Evolutionary conservation across 371 early-diverging fungal species (phyloP), one percentile per base, ranked within the genome.

Genomic region (Saksenaea vasiformis): DNA sequence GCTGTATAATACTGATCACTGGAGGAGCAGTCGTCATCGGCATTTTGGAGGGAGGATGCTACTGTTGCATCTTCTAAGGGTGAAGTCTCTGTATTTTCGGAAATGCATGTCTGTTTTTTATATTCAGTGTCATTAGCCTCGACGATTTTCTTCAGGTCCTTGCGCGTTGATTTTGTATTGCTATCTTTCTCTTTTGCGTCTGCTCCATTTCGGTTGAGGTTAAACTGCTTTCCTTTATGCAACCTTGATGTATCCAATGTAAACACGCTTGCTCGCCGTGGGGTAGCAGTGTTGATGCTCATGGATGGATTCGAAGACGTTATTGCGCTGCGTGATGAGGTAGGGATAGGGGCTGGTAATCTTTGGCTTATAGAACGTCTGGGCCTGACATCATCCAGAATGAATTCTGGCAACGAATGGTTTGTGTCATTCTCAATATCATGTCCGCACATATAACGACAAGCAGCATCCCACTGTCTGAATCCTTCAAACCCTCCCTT

Each of bases 401-500:
- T 22, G 11, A 22, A 22, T 9, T 0, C 51, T 17, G 24, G 51
- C 2, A 26, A 19, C 2, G 19, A 10, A 10, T 47, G 9, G 51
- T 4, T 22, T 3, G 24, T 0, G 2, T 9, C 10, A 10, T 10
- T 47, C n/a, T 22, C 51, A 26, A 58, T 19, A 2, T 11, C n/a
- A 7, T 17, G 37, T 17, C 58, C 39, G 8, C 14, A 15, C 26
- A 28, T 17, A 47, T 56, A n/a, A 27, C 54, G n/a, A 70, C 27
- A 36, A 60, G 51, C 15, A 5, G 58, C 26, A 53, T 73, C 74
- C 69, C 71, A 70, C 15, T 61, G 44, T 14, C 43, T 35, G 67
- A 87, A 83, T 2, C 77, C 79, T 8, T 78, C 72, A 58, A 79
- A 86, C 0, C 86, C 86, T 26, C 78, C 74, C 28, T 78, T 68